Percentiles rank a stretch among this genome's conserved stretches.
Conservation (phyloP, 345 rosid species). For the Gossypium herbaceum region DNA sequence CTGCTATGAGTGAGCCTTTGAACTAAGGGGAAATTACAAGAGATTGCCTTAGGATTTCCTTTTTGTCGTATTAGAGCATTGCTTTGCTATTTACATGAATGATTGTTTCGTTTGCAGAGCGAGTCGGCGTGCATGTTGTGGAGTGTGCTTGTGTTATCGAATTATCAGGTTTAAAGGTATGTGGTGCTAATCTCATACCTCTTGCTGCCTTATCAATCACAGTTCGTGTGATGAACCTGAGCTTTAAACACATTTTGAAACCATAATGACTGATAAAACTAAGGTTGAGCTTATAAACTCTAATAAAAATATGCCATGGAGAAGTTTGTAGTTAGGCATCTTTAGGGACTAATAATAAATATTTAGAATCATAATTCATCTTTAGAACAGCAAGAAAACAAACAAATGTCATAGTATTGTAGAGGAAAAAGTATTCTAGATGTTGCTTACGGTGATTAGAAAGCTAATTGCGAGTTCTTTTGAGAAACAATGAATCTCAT, state of each 20-base stretch:
- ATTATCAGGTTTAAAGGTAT: conserved; percentile 75
- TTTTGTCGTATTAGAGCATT: background rate
- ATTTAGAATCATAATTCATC: background rate
- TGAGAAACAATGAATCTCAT: background rate
- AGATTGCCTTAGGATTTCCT: background rate
- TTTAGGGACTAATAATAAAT: background rate
- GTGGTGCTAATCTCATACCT: background rate
- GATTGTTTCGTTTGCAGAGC: conserved; percentile 53
- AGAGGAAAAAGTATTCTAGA: background rate
- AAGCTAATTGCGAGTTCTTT: background rate
- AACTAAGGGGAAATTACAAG: background rate
- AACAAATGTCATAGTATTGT: background rate
- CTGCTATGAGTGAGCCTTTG: background rate
- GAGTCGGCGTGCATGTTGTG: conserved; percentile 75
- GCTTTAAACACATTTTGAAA: background rate
- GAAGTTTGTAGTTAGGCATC: background rate
- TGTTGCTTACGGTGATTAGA: background rate
- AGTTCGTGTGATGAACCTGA: background rate
- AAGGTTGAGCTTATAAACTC: background rate
- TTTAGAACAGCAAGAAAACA: background rate
- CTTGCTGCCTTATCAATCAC: background rate
- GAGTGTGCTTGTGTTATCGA: conserved; percentile 97
- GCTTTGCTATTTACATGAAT: conserved; percentile 16
- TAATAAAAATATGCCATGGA: background rate
- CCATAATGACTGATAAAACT: background rate